These are phyloP conservation scores for Calonectria naviculata DNA, from an alignment of 2,329 filamentous ascomycete species.

Conservation along the genomic window DNA sequence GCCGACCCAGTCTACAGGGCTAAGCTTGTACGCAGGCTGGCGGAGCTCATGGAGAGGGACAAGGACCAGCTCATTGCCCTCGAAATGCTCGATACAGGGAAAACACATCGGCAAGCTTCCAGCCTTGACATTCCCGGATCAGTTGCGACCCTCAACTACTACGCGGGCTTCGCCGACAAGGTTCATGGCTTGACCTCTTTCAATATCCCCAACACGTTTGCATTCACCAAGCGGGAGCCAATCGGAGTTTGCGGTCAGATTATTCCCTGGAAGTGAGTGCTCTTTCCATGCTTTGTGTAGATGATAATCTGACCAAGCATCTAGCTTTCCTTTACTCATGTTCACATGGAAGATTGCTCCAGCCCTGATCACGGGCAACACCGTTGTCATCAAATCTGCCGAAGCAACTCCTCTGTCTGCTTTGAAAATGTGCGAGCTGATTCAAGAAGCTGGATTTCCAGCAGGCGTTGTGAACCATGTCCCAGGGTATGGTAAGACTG, in stretches of 20 bases:
- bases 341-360: constrained; percentile 81
- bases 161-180: constrained; percentile 10
- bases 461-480: constrained; percentile 82
- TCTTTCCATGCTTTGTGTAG: background rate
- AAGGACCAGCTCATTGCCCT: background rate
- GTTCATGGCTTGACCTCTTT: background rate
- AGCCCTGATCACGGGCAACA: constrained; percentile 72
- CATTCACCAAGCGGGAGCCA: constrained; percentile 2
- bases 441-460: constrained; percentile 81
- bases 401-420: constrained; percentile 76
- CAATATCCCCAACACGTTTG: background rate
- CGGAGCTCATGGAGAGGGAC: background rate
- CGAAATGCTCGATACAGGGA: constrained; percentile 8
- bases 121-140: background rate
- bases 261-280: constrained; percentile 14
- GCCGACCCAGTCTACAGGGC: background rate
- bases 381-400: constrained; percentile 72
- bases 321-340: constrained; percentile 68
- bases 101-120: background rate
- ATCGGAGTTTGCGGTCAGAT: constrained; percentile 22
- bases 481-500: constrained; percentile 76
- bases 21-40: background rate
- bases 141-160: background rate
- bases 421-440: constrained; percentile 72
- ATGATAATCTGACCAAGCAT: background rate